Conservation (phyloP, 2,329 filamentous ascomycete genomes). For the Verticillium klebahnii region DNA sequence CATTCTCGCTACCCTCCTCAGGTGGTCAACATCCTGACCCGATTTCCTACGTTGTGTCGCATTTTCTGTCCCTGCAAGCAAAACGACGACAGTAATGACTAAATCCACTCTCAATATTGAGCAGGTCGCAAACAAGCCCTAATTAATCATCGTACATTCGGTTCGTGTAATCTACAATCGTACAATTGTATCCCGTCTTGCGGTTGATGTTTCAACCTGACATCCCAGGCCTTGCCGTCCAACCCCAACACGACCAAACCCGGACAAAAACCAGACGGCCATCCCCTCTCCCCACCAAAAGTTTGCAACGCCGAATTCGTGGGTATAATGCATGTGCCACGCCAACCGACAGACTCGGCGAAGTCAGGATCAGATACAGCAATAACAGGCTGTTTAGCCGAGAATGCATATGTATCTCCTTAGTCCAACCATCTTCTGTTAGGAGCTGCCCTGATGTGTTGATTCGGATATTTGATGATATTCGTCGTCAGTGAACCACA, state of each 20-base stretch:
- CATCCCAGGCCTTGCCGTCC: neutral
- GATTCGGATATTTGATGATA: neutral
- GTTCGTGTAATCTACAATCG: neutral
- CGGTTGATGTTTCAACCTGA: neutral
- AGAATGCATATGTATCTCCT: neutral
- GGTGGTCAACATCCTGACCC: neutral
- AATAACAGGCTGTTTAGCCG: neutral
- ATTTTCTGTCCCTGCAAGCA: no score
- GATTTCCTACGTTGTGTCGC: no score
- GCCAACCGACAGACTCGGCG: neutral
- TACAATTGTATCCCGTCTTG: neutral
- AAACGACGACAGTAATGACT: no score
- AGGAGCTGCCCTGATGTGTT: neutral
- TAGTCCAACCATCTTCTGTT: neutral
- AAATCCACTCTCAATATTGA: no score
- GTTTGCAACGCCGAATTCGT: neutral
- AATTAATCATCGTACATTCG: neutral
- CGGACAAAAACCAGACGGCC: neutral
- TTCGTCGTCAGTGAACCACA: neutral
- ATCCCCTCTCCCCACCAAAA: neutral
- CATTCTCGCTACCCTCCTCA: neutral
- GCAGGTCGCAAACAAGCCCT: no score
- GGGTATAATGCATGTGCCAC: neutral
- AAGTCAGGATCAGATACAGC: neutral
- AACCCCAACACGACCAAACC: neutral